Base-by-base conservation (phyloP, 768 basidiomycete genomes). In the Lactifluus pinguis region DNA sequence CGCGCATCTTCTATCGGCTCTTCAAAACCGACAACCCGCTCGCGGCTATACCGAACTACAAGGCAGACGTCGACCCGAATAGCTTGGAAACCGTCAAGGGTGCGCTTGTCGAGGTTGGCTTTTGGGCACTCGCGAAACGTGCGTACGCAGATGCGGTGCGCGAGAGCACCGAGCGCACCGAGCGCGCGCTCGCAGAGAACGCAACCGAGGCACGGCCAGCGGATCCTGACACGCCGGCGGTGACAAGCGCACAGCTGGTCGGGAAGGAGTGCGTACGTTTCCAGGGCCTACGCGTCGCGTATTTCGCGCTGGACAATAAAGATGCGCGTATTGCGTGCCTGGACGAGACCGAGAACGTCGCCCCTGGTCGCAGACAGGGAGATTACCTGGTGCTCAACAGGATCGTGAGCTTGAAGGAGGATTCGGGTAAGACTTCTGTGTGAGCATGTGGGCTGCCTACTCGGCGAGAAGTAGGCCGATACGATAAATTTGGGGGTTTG, bases 221-320 rank as follows among this genome's bases (percentile, higher is more conserved):
- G 39, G 71, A 75, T 39, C 79, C 79, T 39, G 80, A 79, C 57
- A 89, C 84, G 30, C 92, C 90, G 1, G 79, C 81, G 52, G 85
- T 86, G 21, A 89, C 85, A 6, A 83, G 80, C 54, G 86, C 84
- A 57, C 89, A 92, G 72, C 78, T 95, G 44, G 82, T 91, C 49
- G 95, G 89, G 30, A 88, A 88, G 72, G 97, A 98, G 73, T 91
- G 87, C 70, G 81, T 98, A 57, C 82, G 97, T 42, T 98, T 99
- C 85, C 97, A 99, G 74, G 97, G 94, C 8, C 78, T 98, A 69
- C 85, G 97, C 10, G 86, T 98, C 50, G 97, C 88, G 3, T 99
- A 98, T 76, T 98, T 99, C 69, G 82, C 91, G 19, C 76, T 98
- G 30, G 97, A 99, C 29, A 65, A 58, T 72, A 87, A 85, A 72